Evolutionary conservation across 139 green algal genomes (phyloP).

Genomic region (Asterochloris erici): DNA sequence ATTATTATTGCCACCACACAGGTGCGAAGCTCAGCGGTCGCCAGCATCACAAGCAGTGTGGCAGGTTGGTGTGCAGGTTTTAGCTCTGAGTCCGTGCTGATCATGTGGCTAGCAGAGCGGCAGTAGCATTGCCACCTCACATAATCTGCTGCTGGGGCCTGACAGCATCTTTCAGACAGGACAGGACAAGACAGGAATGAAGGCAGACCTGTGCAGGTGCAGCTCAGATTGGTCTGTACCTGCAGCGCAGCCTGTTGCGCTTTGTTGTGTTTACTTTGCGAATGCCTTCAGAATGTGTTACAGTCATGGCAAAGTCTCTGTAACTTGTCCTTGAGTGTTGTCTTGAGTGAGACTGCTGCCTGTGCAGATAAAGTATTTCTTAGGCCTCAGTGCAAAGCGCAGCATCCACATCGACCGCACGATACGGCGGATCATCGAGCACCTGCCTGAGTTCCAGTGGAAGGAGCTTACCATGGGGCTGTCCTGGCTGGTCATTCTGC

Average conservation of each 20-base stretch:
- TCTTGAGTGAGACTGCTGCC: background rate
- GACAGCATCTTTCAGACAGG: background rate
- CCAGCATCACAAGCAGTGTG: no score
- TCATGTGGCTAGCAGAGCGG: background rate
- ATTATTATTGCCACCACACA: conserved; percentile 24
- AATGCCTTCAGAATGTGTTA: background rate
- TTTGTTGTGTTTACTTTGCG: background rate
- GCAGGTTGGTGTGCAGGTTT: background rate
- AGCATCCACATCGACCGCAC: conserved; percentile 9
- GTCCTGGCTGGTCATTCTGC: conserved; percentile 22
- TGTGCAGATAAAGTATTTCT: conserved; percentile 28
- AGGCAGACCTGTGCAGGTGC: background rate
- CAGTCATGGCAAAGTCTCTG: background rate
- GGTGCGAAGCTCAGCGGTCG: background rate
- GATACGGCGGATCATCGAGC: background rate
- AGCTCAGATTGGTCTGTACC: background rate
- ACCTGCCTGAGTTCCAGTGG: background rate
- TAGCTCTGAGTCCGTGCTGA: background rate
- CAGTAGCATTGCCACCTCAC: background rate
- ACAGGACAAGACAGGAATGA: background rate
- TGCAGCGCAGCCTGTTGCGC: background rate
- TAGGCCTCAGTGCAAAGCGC: conserved; percentile 21
- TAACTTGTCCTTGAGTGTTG: background rate
- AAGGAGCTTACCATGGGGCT: conserved; percentile 20
- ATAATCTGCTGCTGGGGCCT: background rate